Evolutionary conservation across 169 alveolate species (phyloP).

Genomic region (Perkinsus olseni): DNA sequence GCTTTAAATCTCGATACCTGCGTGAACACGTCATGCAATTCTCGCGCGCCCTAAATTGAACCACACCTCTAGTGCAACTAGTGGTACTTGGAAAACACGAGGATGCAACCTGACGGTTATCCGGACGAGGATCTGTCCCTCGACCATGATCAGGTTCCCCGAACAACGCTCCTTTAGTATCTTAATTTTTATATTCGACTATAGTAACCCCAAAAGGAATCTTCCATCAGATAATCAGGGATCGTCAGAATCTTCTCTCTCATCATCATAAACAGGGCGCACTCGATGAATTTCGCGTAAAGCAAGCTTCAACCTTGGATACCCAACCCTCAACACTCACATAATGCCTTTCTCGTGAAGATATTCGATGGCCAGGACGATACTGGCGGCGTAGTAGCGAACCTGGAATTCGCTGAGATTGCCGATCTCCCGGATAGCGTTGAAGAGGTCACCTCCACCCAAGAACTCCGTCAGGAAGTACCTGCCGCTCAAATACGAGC

Average conservation of each 20-base stretch:
- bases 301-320: background rate
- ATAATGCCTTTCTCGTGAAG: slow-evolving; percentile 52
- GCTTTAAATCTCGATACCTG: slow-evolving; percentile 66
- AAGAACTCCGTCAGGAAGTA: slow-evolving; percentile 48
- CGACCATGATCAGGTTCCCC: too few species aligned
- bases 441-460: slow-evolving; percentile 51
- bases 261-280: background rate
- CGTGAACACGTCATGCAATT: too few species aligned
- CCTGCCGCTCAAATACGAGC: slow-evolving; percentile 15
- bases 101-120: too few species aligned
- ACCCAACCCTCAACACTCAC: background rate
- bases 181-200: too few species aligned
- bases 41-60: too few species aligned
- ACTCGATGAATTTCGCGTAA: background rate
- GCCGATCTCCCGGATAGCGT: slow-evolving; percentile 46
- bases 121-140: too few species aligned
- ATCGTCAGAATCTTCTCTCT: too few species aligned
- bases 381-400: slow-evolving; percentile 44
- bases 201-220: too few species aligned
- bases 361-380: slow-evolving; percentile 41
- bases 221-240: too few species aligned
- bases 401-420: slow-evolving; percentile 38
- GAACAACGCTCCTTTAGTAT: too few species aligned
- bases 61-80: too few species aligned
- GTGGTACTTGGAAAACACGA: too few species aligned